phyloP scores from a whole-genome alignment of 306 rosid species.

The Lablab purpureus region DNA sequence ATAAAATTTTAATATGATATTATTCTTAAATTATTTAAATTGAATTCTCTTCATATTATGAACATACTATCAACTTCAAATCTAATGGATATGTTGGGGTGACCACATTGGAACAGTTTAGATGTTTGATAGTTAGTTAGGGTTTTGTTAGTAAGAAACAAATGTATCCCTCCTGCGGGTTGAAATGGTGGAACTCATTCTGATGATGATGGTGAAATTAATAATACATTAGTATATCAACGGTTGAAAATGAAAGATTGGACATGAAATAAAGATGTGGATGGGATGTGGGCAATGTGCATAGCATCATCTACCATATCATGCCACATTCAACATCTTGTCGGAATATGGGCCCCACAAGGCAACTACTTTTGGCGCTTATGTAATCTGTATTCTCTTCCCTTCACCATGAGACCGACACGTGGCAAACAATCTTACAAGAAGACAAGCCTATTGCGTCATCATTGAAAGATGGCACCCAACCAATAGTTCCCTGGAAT shows the following conservation, averaged over 20 bases:
- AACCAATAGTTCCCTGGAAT: background rate
- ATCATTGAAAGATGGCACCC: background rate
- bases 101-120: too few relatives aligned
- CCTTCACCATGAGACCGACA: background rate
- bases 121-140: too few relatives aligned
- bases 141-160: too few relatives aligned
- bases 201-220: too few relatives aligned
- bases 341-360: background rate
- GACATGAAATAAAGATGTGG: background rate
- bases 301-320: background rate
- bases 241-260: background rate
- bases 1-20: too few relatives aligned
- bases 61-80: too few relatives aligned
- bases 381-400: background rate
- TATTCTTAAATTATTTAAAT: too few relatives aligned
- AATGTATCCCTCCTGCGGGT: too few relatives aligned
- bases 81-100: too few relatives aligned
- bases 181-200: too few relatives aligned
- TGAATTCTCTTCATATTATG: too few relatives aligned
- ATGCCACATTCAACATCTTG: conserved; percentile 25
- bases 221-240: background rate
- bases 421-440: background rate
- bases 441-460: background rate
- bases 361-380: background rate
- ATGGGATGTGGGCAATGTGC: background rate